phyloP scores from a whole-genome alignment of 208 protist genomes.

The Leishmania braziliensis region DNA sequence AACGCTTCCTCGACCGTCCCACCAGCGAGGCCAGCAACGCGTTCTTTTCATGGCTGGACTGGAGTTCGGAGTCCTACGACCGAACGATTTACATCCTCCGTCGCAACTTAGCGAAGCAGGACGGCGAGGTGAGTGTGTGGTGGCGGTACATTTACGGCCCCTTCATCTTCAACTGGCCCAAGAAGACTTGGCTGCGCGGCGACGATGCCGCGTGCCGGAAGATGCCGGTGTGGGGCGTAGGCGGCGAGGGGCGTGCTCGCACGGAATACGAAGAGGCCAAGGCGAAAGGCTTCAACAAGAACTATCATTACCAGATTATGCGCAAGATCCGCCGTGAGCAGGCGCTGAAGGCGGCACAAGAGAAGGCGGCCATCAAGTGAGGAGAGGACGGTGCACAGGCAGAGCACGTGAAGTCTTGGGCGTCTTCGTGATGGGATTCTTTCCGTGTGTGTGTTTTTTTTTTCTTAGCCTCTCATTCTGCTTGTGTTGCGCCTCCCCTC shows the following conservation, averaged over 20 bases:
- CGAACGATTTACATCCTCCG: slow-evolving; percentile 80
- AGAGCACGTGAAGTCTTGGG: not conserved
- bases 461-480: not conserved
- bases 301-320: slow-evolving; percentile 93
- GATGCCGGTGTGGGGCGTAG: slow-evolving; percentile 82
- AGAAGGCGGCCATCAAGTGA: slow-evolving; percentile 23
- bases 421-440: not conserved
- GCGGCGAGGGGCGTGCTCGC: slow-evolving; percentile 79
- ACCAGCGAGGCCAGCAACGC: slow-evolving; percentile 83
- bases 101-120: slow-evolving; percentile 70
- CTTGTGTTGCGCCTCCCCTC: not conserved
- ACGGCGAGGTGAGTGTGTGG: slow-evolving; percentile 70
- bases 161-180: slow-evolving; percentile 92
- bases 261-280: slow-evolving; percentile 78
- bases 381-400: not conserved
- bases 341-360: slow-evolving; percentile 51
- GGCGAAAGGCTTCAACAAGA: slow-evolving; percentile 82
- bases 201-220: slow-evolving; percentile 78
- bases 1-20: slow-evolving; percentile 87
- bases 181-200: slow-evolving; percentile 87
- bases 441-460: too few species aligned
- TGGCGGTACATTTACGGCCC: slow-evolving; percentile 88
- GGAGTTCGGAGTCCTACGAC: slow-evolving; percentile 87
- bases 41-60: slow-evolving; percentile 90
- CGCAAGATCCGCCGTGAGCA: slow-evolving; percentile 88